Conservation (phyloP, 768 basidiomycete species). For the Gautieria morchelliformis region DNA sequence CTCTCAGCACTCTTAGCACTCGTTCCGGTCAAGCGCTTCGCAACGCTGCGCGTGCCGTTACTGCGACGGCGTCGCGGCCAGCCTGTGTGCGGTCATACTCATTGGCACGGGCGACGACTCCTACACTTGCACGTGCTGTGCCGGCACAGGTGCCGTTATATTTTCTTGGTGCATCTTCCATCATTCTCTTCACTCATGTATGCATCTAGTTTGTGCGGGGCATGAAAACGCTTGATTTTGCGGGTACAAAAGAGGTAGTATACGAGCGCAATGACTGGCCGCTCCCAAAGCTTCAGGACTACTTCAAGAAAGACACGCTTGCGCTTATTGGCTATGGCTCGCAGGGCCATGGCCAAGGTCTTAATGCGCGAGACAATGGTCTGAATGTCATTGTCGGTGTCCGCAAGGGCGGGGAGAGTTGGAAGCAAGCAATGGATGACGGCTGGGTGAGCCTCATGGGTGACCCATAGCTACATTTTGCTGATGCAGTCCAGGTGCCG, state of each 20-base stretch:
- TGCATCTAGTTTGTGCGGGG: constrained; percentile 50
- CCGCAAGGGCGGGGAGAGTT: constrained; percentile 91
- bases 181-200: constrained; percentile 8
- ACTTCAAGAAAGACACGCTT: constrained; percentile 99
- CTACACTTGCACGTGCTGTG: constrained; percentile 19
- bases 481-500: constrained; percentile 49
- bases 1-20: constrained; percentile 29
- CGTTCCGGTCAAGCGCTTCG: constrained; percentile 59
- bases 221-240: constrained; percentile 93
- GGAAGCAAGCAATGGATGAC: constrained; percentile 91
- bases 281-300: constrained; percentile 93
- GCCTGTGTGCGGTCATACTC: constrained; percentile 59
- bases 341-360: constrained; percentile 95
- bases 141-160: constrained; percentile 29
- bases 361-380: constrained; percentile 98
- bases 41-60: constrained; percentile 41
- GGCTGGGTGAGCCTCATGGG: constrained; percentile 63
- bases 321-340: constrained; percentile 99
- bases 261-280: constrained; percentile 99
- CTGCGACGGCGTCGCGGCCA: constrained; percentile 30
- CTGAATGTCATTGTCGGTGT: constrained; percentile 98
- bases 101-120: constrained; percentile 35
- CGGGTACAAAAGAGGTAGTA: constrained; percentile 85
- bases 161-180: constrained; percentile 10
- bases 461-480: background rate